These are phyloP conservation scores for Spongiforma sp. DNA, from an alignment of 1,284 basidiomycete species.

Conservation along the genomic window DNA sequence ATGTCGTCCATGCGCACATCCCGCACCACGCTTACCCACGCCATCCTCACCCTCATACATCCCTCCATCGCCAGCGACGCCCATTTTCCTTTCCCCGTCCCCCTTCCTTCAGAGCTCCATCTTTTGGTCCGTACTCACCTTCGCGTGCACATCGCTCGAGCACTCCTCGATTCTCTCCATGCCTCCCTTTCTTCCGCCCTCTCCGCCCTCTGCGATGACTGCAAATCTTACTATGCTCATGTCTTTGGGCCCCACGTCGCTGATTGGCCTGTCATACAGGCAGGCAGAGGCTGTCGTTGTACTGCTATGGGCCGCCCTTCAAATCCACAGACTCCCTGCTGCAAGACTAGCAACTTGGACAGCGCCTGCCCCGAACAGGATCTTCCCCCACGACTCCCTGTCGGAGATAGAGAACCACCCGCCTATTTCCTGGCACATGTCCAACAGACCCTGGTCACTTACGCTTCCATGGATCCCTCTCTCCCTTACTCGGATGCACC, in stretches of 20 bases:
- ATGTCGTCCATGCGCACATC: constrained; percentile 36
- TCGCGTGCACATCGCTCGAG: constrained; percentile 27
- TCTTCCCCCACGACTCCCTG: constrained; percentile 23
- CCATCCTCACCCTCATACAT: constrained; percentile 53
- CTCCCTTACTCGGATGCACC: constrained; percentile 30
- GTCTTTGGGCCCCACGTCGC: constrained; percentile 38
- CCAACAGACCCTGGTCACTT: constrained; percentile 27
- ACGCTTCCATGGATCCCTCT: constrained; percentile 31
- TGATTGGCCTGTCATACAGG: constrained; percentile 38
- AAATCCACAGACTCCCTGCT: constrained; percentile 5
- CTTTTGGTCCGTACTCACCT: constrained; percentile 41
- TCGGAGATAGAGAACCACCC: constrained; percentile 38
- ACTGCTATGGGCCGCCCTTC: constrained; percentile 24
- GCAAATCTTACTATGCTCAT: constrained; percentile 36
- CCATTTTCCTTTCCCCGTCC: constrained; percentile 29
- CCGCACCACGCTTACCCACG: constrained; percentile 50
- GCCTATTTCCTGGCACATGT: constrained; percentile 37
- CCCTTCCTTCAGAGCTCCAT: constrained; percentile 55
- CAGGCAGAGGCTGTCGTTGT: constrained; percentile 36
- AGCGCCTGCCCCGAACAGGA: constrained; percentile 21
- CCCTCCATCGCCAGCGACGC: constrained; percentile 35
- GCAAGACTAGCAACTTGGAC: constrained; percentile 11
- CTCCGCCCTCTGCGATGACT: constrained; percentile 34
- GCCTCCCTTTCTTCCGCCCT: constrained; percentile 27
- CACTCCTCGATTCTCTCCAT: constrained; percentile 36